Conservation (phyloP, 805 yeast species). For the Yarrowia sp. region DNA sequence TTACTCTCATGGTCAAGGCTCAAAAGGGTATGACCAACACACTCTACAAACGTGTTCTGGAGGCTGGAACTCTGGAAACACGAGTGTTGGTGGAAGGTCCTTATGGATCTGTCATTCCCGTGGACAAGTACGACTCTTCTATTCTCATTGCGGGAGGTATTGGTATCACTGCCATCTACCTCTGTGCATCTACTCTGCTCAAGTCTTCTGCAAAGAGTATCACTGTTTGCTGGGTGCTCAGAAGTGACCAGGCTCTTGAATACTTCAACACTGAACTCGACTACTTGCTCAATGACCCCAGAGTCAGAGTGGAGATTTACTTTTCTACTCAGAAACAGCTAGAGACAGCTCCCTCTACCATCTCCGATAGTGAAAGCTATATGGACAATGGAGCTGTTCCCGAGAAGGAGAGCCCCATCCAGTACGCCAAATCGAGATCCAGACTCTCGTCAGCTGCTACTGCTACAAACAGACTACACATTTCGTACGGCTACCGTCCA, state of each 20-base stretch:
- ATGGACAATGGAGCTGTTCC: not conserved
- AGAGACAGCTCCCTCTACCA: not conserved
- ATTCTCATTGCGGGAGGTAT: conserved; percentile 62
- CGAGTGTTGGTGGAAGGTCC: conserved; percentile 61
- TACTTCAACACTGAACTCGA: conserved; percentile 50
- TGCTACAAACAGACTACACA: not conserved
- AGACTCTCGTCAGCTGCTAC: not conserved
- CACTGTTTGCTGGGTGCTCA: conserved; percentile 53
- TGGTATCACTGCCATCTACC: conserved; percentile 58
- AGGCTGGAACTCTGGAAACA: not conserved
- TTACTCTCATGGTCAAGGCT: conserved; percentile 50
- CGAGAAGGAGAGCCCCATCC: not conserved
- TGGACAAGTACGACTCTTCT: conserved; percentile 48
- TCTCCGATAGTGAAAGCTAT: not conserved
- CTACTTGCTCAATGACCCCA: conserved; percentile 2
- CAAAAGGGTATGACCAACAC: conserved; percentile 54
- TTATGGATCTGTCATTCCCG: conserved; percentile 53
- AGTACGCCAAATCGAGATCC: not conserved
- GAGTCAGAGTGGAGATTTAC: conserved; percentile 7
- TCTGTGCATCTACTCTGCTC: conserved; percentile 42
- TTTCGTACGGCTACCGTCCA: conserved; percentile 41
- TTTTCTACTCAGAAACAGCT: conserved; percentile 1
- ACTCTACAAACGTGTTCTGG: conserved; percentile 38
- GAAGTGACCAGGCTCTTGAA: conserved; percentile 49
- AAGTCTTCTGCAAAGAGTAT: conserved; percentile 26